phyloP scores from a whole-genome alignment of 2,329 filamentous ascomycete genomes.

The Aspergillus niger region DNA sequence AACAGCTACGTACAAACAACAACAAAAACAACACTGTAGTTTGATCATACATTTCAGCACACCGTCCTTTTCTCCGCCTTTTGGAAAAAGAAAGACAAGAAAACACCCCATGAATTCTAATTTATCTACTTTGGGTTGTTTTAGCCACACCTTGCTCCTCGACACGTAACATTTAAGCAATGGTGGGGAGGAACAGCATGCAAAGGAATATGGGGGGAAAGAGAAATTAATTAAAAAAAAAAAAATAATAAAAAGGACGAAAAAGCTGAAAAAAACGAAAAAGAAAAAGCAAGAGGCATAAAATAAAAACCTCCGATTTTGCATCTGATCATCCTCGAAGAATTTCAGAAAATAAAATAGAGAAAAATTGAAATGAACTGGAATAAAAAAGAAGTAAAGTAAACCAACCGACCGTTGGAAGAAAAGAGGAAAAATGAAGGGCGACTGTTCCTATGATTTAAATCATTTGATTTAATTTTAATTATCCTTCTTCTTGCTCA shows the following conservation, averaged over 20 bases:
- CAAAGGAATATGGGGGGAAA: neutral
- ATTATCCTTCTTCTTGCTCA: too few species aligned
- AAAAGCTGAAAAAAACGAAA: neutral
- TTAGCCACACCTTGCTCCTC: neutral
- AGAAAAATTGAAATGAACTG: neutral
- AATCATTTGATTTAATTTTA: neutral
- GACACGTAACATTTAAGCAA: constrained; percentile 1
- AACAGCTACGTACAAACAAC: constrained; percentile 8
- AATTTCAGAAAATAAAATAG: neutral
- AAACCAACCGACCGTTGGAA: constrained; percentile 7
- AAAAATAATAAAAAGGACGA: neutral
- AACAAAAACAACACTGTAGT: neutral
- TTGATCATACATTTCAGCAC: neutral
- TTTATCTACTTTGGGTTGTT: neutral
- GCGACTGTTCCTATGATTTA: neutral
- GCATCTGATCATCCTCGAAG: constrained; percentile 7
- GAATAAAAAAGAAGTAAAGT: neutral
- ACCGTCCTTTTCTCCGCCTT: neutral
- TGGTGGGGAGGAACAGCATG: neutral
- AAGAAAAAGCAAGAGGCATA: neutral
- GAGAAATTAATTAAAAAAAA: neutral
- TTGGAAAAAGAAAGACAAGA: too few species aligned
- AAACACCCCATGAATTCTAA: neutral
- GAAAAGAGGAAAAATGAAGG: neutral
- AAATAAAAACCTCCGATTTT: constrained; percentile 12